Conservation (phyloP, 805 yeast genomes). For the Ascoidea tarda region DNA sequence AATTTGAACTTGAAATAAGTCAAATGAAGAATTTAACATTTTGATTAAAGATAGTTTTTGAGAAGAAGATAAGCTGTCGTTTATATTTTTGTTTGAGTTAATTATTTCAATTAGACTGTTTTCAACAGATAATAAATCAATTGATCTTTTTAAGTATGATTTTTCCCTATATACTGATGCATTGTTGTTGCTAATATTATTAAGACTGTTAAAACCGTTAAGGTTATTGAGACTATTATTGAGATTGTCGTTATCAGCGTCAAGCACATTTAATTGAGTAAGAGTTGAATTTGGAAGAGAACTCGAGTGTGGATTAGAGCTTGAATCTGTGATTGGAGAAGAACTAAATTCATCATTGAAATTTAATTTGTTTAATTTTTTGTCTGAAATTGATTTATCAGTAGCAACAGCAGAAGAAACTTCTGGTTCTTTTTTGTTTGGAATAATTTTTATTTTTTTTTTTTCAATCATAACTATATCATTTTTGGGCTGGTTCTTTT, state of each 20-base stretch:
- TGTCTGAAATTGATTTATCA: too few relatives aligned
- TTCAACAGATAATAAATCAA: constrained; percentile 19
- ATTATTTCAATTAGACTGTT: constrained; percentile 15
- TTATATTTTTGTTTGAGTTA: constrained; percentile 9
- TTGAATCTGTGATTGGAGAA: background rate
- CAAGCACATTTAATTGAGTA: background rate
- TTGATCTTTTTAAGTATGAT: constrained; percentile 13
- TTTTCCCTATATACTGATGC: constrained; percentile 3
- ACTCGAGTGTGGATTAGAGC: background rate
- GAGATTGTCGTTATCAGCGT: too few relatives aligned
- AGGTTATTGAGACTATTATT: too few relatives aligned
- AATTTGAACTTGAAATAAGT: constrained; percentile 16
- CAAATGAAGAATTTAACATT: constrained; percentile 14
- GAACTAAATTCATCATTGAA: background rate
- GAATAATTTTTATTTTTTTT: too few relatives aligned
- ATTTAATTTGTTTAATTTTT: too few relatives aligned
- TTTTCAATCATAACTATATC: too few relatives aligned
- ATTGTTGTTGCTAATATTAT: too few relatives aligned
- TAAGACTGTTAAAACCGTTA: too few relatives aligned
- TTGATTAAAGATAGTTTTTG: constrained; percentile 13
- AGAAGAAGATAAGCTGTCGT: background rate
- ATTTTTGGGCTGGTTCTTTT: too few relatives aligned
- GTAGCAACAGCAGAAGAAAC: background rate
- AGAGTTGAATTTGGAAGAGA: background rate
- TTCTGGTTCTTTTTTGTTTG: too few relatives aligned